These are phyloP conservation scores for Diversispora eburnea DNA, from an alignment of 192 early-diverging fungal genomes.

Conservation along the genomic window DNA sequence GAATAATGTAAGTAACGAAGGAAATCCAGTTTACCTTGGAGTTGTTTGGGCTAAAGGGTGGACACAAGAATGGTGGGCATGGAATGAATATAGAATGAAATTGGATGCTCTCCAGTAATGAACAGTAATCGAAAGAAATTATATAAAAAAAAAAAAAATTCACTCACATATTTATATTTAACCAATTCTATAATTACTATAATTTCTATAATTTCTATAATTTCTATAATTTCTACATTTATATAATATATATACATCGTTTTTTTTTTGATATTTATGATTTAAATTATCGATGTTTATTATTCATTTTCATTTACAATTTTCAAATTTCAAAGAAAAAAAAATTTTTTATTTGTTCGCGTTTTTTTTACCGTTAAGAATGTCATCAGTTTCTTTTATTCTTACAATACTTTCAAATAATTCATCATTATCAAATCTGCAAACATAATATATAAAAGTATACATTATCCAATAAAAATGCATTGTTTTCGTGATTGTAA, in stretches of 20 bases:
- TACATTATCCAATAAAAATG: too few relatives aligned
- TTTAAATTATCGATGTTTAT: too few relatives aligned
- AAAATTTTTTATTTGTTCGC: too few relatives aligned
- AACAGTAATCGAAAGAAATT: neutral
- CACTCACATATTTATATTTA: neutral
- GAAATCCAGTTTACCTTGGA: constrained; percentile 19
- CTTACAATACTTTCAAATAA: too few relatives aligned
- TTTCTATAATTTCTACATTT: neutral
- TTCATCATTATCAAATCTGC: too few relatives aligned
- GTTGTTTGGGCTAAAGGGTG: constrained; percentile 29
- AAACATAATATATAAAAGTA: too few relatives aligned
- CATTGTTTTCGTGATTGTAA: too few relatives aligned
- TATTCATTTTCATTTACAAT: too few relatives aligned
- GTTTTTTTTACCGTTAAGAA: too few relatives aligned
- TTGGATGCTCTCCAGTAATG: constrained; percentile 21
- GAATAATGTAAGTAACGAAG: neutral
- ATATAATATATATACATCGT: neutral
- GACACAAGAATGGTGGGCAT: constrained; percentile 31
- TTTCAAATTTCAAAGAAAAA: too few relatives aligned
- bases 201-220: neutral
- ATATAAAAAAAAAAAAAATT: neutral
- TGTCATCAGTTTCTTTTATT: too few relatives aligned
- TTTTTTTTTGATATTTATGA: neutral
- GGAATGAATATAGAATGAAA: constrained; percentile 30
- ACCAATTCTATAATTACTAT: neutral